Conservation (phyloP, 768 basidiomycete species). For the Boletus rufocinnamomeus region DNA sequence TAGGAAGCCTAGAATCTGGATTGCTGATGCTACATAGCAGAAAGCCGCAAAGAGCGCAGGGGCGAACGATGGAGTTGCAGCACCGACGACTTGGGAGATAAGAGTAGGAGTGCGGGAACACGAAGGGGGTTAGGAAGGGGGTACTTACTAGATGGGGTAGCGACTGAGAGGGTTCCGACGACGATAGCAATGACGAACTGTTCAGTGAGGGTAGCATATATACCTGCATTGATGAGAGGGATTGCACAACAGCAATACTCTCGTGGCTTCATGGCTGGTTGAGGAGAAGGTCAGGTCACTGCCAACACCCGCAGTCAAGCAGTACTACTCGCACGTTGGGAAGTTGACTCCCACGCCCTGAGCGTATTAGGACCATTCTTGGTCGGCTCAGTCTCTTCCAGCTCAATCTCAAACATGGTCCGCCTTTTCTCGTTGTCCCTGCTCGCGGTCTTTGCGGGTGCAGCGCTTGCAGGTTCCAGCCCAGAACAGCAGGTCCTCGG, state of each 20-base stretch:
- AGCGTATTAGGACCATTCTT: slow-evolving; percentile 20
- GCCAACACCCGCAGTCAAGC: slow-evolving; percentile 5
- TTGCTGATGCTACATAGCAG: slow-evolving; percentile 71
- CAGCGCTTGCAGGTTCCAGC: slow-evolving; percentile 26
- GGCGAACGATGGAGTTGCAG: slow-evolving; percentile 77
- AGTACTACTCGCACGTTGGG: not conserved
- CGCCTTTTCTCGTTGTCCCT: slow-evolving; percentile 30
- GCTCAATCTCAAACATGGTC: slow-evolving; percentile 30
- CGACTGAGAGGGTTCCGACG: slow-evolving; percentile 72
- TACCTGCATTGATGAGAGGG: slow-evolving; percentile 86
- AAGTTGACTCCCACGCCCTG: slow-evolving; percentile 23
- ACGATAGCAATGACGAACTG: slow-evolving; percentile 69
- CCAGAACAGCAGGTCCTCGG: slow-evolving; percentile 35
- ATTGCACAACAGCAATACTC: slow-evolving; percentile 95
- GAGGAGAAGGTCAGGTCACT: not conserved
- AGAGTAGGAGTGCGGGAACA: slow-evolving; percentile 14
- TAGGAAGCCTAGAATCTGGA: slow-evolving; percentile 84
- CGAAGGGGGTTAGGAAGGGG: slow-evolving; percentile 1
- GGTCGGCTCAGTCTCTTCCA: slow-evolving; percentile 23
- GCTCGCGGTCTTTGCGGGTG: slow-evolving; percentile 29
- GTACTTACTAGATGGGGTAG: slow-evolving; percentile 74
- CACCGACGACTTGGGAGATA: slow-evolving; percentile 71
- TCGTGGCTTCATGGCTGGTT: slow-evolving; percentile 62
- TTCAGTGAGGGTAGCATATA: slow-evolving; percentile 77
- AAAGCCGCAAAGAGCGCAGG: slow-evolving; percentile 71